Evolutionary conservation across 108 stramenopile species (phyloP).

Genomic region (Aurantiochytrium sp.): DNA sequence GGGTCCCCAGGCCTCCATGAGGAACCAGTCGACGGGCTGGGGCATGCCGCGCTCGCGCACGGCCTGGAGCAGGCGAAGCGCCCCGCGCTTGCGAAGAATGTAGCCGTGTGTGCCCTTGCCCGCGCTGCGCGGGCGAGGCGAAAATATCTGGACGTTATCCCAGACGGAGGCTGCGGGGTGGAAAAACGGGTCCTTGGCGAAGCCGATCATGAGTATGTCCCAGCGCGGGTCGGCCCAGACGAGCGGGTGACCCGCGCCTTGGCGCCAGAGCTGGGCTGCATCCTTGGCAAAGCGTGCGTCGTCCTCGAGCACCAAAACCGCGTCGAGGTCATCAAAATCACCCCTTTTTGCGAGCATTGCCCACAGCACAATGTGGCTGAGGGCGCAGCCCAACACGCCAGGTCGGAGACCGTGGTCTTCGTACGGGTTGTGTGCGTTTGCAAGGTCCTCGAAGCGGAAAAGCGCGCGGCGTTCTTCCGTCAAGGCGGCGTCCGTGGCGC

Average conservation of each 20-base stretch:
- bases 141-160: background rate
- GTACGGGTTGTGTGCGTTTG: background rate
- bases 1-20: constrained; percentile 1
- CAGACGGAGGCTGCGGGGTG: background rate
- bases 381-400: background rate
- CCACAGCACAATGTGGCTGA: background rate
- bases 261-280: background rate
- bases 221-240: background rate
- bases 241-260: background rate
- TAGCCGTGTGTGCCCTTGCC: background rate
- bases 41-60: background rate
- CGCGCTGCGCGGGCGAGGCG: background rate
- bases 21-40: background rate
- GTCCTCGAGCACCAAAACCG: background rate
- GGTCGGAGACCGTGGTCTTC: background rate
- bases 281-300: background rate
- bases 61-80: background rate
- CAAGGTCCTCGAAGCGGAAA: background rate
- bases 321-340: background rate
- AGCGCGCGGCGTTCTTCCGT: background rate
- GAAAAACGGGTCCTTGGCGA: background rate
- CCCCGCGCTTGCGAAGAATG: constrained; percentile 10
- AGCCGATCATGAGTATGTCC: background rate
- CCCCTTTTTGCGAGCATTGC: background rate
- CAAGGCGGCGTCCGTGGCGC: background rate